Evolutionary conservation across 345 rosid genomes (phyloP).

Genomic region (Salix brachista): DNA sequence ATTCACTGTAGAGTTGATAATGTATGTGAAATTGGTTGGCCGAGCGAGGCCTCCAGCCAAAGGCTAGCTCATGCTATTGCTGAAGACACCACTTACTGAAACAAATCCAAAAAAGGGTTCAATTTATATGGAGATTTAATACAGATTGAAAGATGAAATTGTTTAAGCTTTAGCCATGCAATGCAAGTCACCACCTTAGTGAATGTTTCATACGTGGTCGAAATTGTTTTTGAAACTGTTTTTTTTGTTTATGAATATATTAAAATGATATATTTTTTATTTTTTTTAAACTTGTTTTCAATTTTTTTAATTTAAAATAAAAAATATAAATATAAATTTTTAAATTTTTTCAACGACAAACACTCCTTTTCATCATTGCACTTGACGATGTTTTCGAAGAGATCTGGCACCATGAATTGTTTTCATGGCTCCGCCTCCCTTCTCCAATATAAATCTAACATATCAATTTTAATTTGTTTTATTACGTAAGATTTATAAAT

Average conservation of each 20-base stretch:
- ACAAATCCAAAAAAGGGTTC: neutral
- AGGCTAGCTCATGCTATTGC: neutral
- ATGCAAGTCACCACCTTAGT: neutral
- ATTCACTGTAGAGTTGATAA: neutral
- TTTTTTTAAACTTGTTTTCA: too few species aligned
- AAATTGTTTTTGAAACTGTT: too few species aligned
- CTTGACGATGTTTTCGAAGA: slow-evolving; percentile 27
- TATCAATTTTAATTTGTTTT: too few species aligned
- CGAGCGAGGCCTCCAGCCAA: neutral
- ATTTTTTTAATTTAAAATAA: too few species aligned
- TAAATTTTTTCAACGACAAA: too few species aligned
- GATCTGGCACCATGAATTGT: slow-evolving; percentile 20
- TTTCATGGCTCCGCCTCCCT: neutral
- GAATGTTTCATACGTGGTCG: too few species aligned
- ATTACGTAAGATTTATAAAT: too few species aligned
- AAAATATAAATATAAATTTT: too few species aligned
- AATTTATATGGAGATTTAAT: neutral
- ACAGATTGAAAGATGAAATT: neutral
- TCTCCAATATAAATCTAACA: slow-evolving; percentile 16
- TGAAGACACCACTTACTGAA: neutral
- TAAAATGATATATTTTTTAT: too few species aligned
- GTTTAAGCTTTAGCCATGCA: neutral
- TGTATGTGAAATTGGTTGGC: neutral
- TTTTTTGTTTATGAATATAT: too few species aligned
- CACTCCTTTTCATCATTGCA: slow-evolving; percentile 6